Conservation (phyloP, 345 rosid species). For the Salix dunnii region DNA sequence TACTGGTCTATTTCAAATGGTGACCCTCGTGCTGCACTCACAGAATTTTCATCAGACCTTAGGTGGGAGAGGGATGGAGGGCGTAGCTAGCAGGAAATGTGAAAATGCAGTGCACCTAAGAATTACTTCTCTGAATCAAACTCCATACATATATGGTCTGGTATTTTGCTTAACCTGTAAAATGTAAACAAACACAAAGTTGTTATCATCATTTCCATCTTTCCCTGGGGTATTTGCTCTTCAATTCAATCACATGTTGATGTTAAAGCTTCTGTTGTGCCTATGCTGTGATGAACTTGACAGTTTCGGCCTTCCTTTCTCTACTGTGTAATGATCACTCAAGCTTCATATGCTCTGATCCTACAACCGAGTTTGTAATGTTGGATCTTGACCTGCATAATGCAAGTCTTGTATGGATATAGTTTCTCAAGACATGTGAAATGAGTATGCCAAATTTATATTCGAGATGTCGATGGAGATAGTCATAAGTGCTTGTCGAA, state of each 20-base stretch:
- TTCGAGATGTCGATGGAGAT: no score
- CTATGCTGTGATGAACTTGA: not conserved
- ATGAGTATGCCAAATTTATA: not conserved
- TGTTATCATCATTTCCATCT: conserved; percentile 2
- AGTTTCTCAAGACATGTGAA: not conserved
- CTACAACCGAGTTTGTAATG: not conserved
- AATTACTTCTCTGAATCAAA: not conserved
- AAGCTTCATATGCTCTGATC: not conserved
- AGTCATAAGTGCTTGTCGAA: no score
- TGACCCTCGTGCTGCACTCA: conserved; percentile 71
- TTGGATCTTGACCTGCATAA: not conserved
- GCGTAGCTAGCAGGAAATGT: conserved; percentile 25
- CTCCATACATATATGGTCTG: not conserved
- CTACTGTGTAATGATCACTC: not conserved
- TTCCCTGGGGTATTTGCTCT: not conserved
- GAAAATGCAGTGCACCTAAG: not conserved
- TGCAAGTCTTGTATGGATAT: not conserved
- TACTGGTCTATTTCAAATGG: conserved; percentile 75
- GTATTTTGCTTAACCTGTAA: not conserved
- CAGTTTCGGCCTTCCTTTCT: not conserved
- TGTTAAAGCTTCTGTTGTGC: not conserved
- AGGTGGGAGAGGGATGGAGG: conserved; percentile 66
- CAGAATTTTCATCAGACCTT: conserved; percentile 64
- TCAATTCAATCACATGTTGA: not conserved
- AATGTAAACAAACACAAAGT: not conserved